A percentile compares a stretch with the other conserved stretches of the same genome.
Conservation (phyloP, 2,329 filamentous ascomycete genomes). For the Phaeophleospora eucalypticola region DNA sequence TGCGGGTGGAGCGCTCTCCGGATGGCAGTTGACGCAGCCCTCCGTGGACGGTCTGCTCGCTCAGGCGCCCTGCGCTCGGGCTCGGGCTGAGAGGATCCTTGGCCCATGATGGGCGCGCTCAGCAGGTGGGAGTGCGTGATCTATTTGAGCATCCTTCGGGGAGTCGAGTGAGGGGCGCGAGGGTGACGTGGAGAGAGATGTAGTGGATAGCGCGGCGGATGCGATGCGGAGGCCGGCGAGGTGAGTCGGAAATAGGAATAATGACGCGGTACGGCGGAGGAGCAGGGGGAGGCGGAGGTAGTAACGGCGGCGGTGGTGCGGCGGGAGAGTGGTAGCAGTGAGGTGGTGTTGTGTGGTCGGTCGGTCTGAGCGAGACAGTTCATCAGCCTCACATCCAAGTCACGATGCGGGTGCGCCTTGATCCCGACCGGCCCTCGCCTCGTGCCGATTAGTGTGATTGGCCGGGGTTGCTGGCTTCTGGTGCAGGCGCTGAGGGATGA, state of each 20-base stretch:
- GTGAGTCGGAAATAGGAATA: not conserved
- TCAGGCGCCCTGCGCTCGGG: conserved; percentile 6
- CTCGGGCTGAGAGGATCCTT: conserved; percentile 28
- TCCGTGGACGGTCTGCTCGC: conserved; percentile 6
- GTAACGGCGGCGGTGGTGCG: not conserved
- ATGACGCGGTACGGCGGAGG: not conserved
- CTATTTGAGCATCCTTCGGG: conserved; percentile 9
- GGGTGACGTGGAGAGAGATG: conserved; percentile 1
- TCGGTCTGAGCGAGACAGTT: not conserved
- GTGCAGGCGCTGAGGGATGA: not conserved
- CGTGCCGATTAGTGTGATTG: not conserved
- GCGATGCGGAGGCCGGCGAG: not conserved
- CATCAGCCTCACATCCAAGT: not conserved
- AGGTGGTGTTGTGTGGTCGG: not conserved
- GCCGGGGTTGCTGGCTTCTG: not conserved
- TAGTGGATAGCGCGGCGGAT: not conserved
- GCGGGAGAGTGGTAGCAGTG: not conserved
- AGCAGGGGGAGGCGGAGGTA: not conserved
- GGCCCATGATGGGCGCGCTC: conserved; percentile 27
- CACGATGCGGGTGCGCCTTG: not conserved
- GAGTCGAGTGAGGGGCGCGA: not conserved
- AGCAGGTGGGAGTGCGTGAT: conserved; percentile 1
- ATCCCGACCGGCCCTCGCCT: not conserved
- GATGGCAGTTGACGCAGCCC: conserved; percentile 1
- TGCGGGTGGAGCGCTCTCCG: conserved; percentile 2